Base-by-base conservation (phyloP, 75 land plant genomes). In the Picea glauca region DNA sequence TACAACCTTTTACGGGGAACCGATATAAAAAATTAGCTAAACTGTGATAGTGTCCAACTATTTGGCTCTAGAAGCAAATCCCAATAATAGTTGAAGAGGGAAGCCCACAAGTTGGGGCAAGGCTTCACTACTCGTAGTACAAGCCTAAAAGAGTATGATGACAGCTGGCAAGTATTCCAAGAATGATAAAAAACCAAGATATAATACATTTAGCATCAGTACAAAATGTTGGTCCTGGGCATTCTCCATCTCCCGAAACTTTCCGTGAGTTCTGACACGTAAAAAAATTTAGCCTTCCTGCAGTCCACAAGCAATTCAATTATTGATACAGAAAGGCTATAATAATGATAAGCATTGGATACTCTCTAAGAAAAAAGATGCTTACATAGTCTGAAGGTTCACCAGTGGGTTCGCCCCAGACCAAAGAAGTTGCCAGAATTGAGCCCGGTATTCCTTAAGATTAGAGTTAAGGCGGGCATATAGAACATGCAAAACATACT, bases 161-260 rank as follows among this genome's bases (percentile, higher is more conserved):
- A 70, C 38, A 43, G 74, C 56, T 38, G 56, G 23, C 74, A 70
- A 70, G n/a, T 21, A 70, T 70, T 70, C 40, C 54, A n/a, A 70
- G 17, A 9, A 70, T n/a, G 50, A 18, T 70, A 40, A 17, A 35
- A 40, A 43, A 46, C 74, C 54, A 70, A 70, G 26, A 17, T 70
- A 70, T 70, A 70, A 70, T 70, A 70, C 23, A 70, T 70, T 70
- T 35, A 38, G 26, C 56, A n/a, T 70, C 23, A 40, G 13, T 70
- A 46, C 30, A 70, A 43, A 70, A 70, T 70, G n/a, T n/a, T 26
- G 9, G 11, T 43, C 50, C 23, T 70, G 23, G 1, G 13, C 74
- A 43, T 11, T 20, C 23, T 21, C 74, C 50, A 70, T 70, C 54
- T 9, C 23, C 23, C 43, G 21, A 70, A 43, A 43, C 74, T 70